phyloP scores from a whole-genome alignment of 2,329 filamentous ascomycete genomes.

The Aciculosporium take region DNA sequence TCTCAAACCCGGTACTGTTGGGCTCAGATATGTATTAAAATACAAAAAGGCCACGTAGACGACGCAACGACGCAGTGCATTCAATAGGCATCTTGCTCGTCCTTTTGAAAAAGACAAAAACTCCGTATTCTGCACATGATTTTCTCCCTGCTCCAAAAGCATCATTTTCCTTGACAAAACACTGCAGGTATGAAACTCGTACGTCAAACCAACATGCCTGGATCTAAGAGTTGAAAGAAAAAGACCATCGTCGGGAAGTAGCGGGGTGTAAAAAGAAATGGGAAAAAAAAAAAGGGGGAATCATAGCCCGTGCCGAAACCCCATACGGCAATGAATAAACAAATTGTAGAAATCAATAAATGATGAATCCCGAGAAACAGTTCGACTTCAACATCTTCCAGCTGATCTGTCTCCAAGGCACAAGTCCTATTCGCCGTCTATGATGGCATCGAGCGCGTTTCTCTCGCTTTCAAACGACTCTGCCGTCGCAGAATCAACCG shows the following conservation, averaged over 20 bases:
- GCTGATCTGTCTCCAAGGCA: background rate
- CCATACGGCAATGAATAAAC: no score
- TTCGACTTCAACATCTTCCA: background rate
- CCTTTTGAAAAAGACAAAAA: background rate
- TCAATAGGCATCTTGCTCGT: background rate
- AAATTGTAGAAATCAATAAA: background rate
- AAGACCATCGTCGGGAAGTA: no score
- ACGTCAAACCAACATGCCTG: no score
- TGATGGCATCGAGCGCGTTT: conserved; percentile 31
- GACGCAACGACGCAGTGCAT: background rate
- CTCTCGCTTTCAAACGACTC: conserved; percentile 31
- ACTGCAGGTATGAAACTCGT: background rate
- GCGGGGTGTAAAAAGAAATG: no score
- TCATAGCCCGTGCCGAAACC: no score
- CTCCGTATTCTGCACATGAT: background rate
- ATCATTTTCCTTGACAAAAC: background rate
- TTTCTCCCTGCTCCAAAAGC: background rate
- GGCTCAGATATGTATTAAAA: background rate
- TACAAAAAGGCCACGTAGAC: background rate
- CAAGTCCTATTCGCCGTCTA: conserved; percentile 26
- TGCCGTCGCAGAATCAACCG: conserved; percentile 23
- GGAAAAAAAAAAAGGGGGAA: no score
- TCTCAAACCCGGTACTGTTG: background rate
- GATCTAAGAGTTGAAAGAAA: no score
- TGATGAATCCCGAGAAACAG: background rate